Conservation (phyloP, 2,329 filamentous ascomycete genomes). For the Myriosclerotinia duriaeana region DNA sequence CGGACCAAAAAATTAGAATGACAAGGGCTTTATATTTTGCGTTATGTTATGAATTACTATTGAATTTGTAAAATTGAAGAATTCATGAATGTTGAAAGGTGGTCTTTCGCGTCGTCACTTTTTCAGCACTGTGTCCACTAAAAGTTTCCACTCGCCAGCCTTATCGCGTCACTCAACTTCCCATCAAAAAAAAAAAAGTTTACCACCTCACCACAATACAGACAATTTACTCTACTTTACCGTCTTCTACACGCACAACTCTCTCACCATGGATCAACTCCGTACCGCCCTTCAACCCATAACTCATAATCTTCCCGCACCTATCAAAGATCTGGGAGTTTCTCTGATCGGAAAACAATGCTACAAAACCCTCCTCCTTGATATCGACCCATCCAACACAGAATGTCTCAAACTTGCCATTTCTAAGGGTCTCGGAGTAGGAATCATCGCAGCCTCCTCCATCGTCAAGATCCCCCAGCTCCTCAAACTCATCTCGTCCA, state of each 20-base stretch:
- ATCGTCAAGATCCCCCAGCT: conserved; percentile 98
- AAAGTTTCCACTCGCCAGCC: conserved; percentile 16
- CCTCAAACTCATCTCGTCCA: conserved; percentile 79
- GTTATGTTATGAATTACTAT: conserved; percentile 3
- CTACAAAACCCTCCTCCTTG: conserved; percentile 82
- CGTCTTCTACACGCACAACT: neutral
- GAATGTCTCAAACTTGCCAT: conserved; percentile 86
- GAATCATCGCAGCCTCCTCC: conserved; percentile 84
- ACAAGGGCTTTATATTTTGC: too few relatives aligned
- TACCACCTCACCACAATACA: neutral
- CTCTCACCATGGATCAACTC: conserved; percentile 56
- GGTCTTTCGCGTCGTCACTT: neutral
- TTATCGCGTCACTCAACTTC: conserved; percentile 14
- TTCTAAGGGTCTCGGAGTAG: conserved; percentile 89
- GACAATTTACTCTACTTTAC: neutral
- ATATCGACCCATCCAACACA: conserved; percentile 74
- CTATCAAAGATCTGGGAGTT: conserved; percentile 71
- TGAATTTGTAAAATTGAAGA: conserved; percentile 5
- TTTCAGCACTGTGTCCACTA: conserved; percentile 4
- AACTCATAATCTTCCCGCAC: conserved; percentile 70
- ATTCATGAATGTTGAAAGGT: neutral
- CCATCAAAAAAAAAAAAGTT: conserved; percentile 7
- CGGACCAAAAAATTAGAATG: neutral
- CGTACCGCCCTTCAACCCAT: conserved; percentile 64
- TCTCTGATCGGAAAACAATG: conserved; percentile 80